Evolutionary conservation across 2,329 filamentous ascomycete genomes (phyloP).

Genomic region (Neofusicoccum umdonicola): DNA sequence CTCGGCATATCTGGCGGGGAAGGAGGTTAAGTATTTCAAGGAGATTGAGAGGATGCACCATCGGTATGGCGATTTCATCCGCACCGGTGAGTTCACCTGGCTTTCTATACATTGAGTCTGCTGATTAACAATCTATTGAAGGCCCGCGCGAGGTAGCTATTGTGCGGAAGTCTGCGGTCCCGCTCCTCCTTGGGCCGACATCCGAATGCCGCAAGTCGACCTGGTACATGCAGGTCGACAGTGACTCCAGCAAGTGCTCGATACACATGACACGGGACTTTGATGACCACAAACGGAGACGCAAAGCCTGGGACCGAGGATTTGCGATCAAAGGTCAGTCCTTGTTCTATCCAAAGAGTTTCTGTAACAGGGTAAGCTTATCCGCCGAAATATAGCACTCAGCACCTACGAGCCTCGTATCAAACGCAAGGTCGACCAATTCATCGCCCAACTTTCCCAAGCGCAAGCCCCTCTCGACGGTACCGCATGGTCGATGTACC

Average conservation of each 20-base stretch:
- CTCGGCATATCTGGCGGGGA: constrained; percentile 21
- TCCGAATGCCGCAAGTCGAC: constrained; percentile 30
- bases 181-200: constrained; percentile 29
- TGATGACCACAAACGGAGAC: constrained; percentile 28
- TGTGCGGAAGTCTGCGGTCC: constrained; percentile 28
- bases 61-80: background rate
- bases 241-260: constrained; percentile 24
- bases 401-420: constrained; percentile 37
- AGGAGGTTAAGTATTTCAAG: background rate
- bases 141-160: constrained; percentile 35
- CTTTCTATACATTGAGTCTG: no score
- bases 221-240: constrained; percentile 25
- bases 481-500: constrained; percentile 36
- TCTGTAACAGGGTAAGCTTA: no score
- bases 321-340: constrained; percentile 27
- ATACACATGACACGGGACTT: constrained; percentile 30
- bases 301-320: constrained; percentile 34
- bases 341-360: no score
- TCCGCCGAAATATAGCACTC: constrained; percentile 23
- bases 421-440: no score
- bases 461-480: constrained; percentile 23
- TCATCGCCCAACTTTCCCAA: no score
- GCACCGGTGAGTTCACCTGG: background rate
- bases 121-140: background rate
- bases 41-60: background rate